A percentile compares a stretch with the other conserved stretches of the same genome.
Conservation (phyloP, 139 green algal genomes). For the Chlamydomonas urium region DNA sequence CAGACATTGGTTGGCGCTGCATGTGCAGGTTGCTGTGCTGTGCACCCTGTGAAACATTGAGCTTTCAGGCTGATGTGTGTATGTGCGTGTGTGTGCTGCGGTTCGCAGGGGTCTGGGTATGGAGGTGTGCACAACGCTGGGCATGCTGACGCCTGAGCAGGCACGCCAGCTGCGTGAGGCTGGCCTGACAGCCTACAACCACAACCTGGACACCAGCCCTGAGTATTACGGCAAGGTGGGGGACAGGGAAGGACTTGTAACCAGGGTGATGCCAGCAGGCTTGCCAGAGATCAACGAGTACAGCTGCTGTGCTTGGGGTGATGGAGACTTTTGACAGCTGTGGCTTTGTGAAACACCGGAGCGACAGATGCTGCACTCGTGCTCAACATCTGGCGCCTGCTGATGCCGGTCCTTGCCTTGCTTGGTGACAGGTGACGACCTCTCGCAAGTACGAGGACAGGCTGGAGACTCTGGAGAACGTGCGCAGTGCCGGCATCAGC, state of each 20-base stretch:
- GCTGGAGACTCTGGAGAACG: constrained; percentile 79
- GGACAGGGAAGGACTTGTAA: no score
- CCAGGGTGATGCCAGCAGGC: no score
- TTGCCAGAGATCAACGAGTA: no score
- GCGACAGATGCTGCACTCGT: no score
- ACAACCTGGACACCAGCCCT: constrained; percentile 97
- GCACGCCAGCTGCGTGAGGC: constrained; percentile 81
- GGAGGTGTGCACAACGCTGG: constrained; percentile 89
- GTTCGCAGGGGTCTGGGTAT: constrained; percentile 57
- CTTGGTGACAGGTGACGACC: constrained; percentile 67
- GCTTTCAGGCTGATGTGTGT: background rate
- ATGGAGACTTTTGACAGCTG: no score
- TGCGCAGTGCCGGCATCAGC: constrained; percentile 89
- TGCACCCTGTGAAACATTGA: no score
- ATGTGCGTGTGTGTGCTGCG: constrained; percentile 3
- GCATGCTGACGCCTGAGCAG: constrained; percentile 79
- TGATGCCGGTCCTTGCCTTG: no score
- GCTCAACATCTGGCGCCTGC: no score
- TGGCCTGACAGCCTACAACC: constrained; percentile 98
- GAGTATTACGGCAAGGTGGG: constrained; percentile 57
- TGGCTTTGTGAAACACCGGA: no score
- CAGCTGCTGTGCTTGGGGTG: no score
- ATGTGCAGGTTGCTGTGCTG: background rate
- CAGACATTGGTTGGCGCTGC: no score
- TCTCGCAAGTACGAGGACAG: constrained; percentile 92